Evolutionary conservation across 768 basidiomycete genomes (phyloP).

Genomic region (Russula ochroleuca): DNA sequence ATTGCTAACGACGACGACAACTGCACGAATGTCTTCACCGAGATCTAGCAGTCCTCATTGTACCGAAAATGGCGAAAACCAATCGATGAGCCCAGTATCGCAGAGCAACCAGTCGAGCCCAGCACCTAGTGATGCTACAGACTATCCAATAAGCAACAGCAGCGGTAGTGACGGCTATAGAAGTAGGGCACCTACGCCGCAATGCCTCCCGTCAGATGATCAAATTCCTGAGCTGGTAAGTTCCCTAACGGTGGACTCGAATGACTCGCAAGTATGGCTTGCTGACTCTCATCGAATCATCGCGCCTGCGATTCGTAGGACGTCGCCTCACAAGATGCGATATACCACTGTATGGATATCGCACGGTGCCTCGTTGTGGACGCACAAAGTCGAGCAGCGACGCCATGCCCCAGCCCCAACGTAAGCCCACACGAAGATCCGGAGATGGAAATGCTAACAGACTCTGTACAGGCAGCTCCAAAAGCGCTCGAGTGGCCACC

Average conservation of each 20-base stretch:
- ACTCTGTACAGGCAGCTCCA: background rate
- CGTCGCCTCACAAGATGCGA: background rate
- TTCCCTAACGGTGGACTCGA: background rate
- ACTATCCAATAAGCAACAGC: constrained; percentile 3
- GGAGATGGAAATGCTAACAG: background rate
- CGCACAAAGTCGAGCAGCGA: background rate
- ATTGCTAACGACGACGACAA: background rate
- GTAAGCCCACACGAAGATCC: background rate
- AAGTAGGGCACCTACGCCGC: constrained; percentile 11
- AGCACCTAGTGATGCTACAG: background rate
- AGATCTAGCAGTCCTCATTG: background rate
- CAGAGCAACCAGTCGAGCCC: background rate
- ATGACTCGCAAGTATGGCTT: background rate
- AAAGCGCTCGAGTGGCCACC: background rate
- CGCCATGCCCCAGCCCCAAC: background rate
- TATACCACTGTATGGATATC: constrained; percentile 3
- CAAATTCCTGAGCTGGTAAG: constrained; percentile 2
- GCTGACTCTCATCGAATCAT: background rate
- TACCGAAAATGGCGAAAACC: background rate
- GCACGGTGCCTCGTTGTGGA: background rate
- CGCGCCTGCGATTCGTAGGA: background rate
- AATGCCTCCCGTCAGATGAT: background rate
- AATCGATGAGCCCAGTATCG: background rate
- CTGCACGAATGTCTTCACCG: background rate
- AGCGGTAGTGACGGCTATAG: background rate